Base-by-base conservation (phyloP, 108 stramenopile species). In the Nannochloropsis oceanica region DNA sequence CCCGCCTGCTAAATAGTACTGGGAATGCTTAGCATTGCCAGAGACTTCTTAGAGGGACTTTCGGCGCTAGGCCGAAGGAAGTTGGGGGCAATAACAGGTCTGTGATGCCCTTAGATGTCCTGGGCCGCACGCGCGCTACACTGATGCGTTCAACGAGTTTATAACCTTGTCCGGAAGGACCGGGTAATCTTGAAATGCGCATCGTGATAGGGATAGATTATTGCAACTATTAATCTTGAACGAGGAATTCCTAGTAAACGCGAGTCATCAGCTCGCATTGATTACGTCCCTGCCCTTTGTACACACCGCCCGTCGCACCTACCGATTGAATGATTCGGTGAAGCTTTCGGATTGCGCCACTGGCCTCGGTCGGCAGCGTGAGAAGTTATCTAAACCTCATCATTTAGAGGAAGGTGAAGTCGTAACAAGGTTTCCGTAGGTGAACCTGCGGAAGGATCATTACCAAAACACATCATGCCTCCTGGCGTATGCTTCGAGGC, bases 171-270 rank as follows among this genome's bases (percentile, higher is more conserved):
- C 92, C 94, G 95, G 94, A 93, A 96, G 94, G 96, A 92, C 95
- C 94, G 95, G 95, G 95, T 94, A 97, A 96, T 96, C 95, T 95
- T 92, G 85, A 93, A 93, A 92, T 93, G 92, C 95, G 94, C 93
- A 94, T 95, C 95, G 95, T 97, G 95, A 94, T 96, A 94, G 97
- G 95, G 97, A 96, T 95, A 94, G 95, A 96, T 96, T 95, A 94
- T 98, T 98, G 97, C 96, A 98, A 98, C 96, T 96, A 94, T 96
- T 95, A 95, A 95, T 96, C 97, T 96, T 96, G 95, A 98, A 96
- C 97, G 95, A 96, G 96, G 95, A 98, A 96, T 96, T 96, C 96
- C 96, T 96, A 96, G 95, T 96, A 98, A 95, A 94, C 94, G 97
- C 95, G 94, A 94, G 93, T 96, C 97, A 97, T 97, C 95, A 96